Percentiles rank a stretch among this genome's conserved stretches.
These are phyloP conservation scores for Malassezia furfur DNA, from an alignment of 1,284 basidiomycete species.

Conservation along the genomic window DNA sequence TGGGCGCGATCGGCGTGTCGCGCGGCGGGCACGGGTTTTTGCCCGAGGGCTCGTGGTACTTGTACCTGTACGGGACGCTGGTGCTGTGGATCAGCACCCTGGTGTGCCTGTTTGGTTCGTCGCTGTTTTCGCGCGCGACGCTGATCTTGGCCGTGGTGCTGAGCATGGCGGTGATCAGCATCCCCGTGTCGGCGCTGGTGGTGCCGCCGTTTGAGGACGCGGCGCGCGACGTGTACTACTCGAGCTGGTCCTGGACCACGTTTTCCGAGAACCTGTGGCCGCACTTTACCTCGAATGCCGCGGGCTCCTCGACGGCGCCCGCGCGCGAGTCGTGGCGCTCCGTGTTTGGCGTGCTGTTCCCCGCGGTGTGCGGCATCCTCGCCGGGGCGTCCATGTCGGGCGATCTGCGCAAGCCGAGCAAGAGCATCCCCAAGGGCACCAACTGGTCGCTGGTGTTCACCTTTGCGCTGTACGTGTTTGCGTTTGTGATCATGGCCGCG, in stretches of 20 bases:
- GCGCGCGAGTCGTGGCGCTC: conserved; percentile 36
- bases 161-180: conserved; percentile 35
- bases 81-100: conserved; percentile 36
- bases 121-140: conserved; percentile 41
- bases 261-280: conserved; percentile 39
- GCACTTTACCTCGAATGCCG: conserved; percentile 41
- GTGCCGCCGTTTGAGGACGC: conserved; percentile 39
- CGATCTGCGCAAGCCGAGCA: conserved; percentile 46
- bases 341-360: conserved; percentile 47
- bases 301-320: conserved; percentile 31
- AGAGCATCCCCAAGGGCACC: conserved; percentile 48
- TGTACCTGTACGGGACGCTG: conserved; percentile 40
- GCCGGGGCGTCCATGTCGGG: conserved; percentile 47
- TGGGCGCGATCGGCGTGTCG: conserved; percentile 36
- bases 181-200: conserved; percentile 36
- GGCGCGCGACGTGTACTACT: conserved; percentile 42
- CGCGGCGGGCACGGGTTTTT: conserved; percentile 27
- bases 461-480: conserved; percentile 35
- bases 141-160: conserved; percentile 38
- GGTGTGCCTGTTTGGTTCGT: conserved; percentile 42
- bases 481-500: conserved; percentile 41
- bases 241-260: conserved; percentile 38
- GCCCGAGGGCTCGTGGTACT: conserved; percentile 43
- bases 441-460: conserved; percentile 45
- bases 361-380: conserved; percentile 44